Evolutionary conservation across 2,329 filamentous ascomycete genomes (phyloP), one percentile per base, ranked within the genome.

Genomic region (Paraphoma chrysanthemicola): DNA sequence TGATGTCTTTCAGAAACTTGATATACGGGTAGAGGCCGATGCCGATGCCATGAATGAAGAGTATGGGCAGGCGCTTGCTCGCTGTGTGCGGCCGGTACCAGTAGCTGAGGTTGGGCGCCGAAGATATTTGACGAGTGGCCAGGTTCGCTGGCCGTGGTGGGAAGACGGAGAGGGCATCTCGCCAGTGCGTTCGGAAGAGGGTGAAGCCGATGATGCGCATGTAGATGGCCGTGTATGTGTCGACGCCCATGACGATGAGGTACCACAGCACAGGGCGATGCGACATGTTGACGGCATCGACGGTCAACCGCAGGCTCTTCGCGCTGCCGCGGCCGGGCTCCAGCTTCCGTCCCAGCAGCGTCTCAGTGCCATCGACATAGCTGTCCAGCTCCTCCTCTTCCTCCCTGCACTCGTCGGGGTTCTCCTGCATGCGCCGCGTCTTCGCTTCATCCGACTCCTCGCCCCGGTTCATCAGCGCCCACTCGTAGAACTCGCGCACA

Each of bases 41-140:
- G 42, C 89, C 88, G 47, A 91, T 90, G 14, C 89, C 89, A 63
- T 91, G 89, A 46, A 91, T 80, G 74, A 90, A 91, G 4, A 92
- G 74, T 7, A 91, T 74, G 0, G 89, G 89, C 0, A 84, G 75
- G 42, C 80, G 79, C 1, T 79, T 83, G 49, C 81, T 81, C 1
- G 85, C 87, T 0, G 81, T 85, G 67, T 91, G 88, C 5, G 86
- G 85, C 1, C 84, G 83, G 64, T 88, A 80, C 86, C 88, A 91
- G 78, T 92, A 91, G 58, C 83, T 82, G 6, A 90, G 61, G 9
- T 78, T 73, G 3, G 77, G 66, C 5, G 82, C 81, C 4, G 81
- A 78, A 1, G 87, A 88, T 23, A 73, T 73, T 9, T 76, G 77
- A 6, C 72, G 69, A 1, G 82, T 77, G 45, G 84, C 64, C 3